A percentile compares a stretch with the other conserved stretches of the same genome.
phyloP scores from a whole-genome alignment of 257 asterid species.

The Fraxinus quadrangulata region DNA sequence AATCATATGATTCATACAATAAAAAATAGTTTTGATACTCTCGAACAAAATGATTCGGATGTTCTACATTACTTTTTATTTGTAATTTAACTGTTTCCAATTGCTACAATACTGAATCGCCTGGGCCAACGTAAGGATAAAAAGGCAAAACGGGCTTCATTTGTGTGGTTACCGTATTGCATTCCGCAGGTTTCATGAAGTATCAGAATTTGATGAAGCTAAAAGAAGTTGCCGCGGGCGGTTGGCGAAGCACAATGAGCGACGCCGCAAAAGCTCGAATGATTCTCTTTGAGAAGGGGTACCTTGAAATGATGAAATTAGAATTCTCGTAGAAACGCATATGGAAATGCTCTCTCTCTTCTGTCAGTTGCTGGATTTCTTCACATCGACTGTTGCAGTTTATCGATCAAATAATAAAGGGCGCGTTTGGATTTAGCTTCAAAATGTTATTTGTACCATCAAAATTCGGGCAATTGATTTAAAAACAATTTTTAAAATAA shows the following conservation, averaged over 20 bases:
- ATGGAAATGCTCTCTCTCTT: slow-evolving; percentile 72
- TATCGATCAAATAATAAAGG: not conserved
- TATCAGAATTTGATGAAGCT: slow-evolving; percentile 77
- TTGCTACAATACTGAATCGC: not conserved
- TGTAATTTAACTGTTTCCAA: not conserved
- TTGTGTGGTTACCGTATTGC: slow-evolving; percentile 28
- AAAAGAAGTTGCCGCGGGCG: slow-evolving; percentile 91
- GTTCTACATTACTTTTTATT: not conserved
- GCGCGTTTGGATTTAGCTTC: no score
- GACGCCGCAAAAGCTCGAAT: slow-evolving; percentile 74
- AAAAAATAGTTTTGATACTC: not conserved
- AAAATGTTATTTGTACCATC: no score
- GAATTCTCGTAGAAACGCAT: slow-evolving; percentile 9
- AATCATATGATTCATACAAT: no score
- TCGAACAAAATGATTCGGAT: not conserved
- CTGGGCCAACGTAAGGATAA: slow-evolving; percentile 3
- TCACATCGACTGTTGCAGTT: slow-evolving; percentile 4
- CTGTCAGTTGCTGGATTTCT: slow-evolving; percentile 60
- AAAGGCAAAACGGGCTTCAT: slow-evolving; percentile 4
- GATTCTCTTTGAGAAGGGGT: slow-evolving; percentile 56
- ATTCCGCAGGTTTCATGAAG: slow-evolving; percentile 75
- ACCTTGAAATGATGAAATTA: slow-evolving; percentile 17
- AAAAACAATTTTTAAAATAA: no score
- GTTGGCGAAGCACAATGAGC: slow-evolving; percentile 86
- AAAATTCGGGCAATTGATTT: no score